Conservation (phyloP, 192 early-diverging fungal species). For the Podila horticola region DNA sequence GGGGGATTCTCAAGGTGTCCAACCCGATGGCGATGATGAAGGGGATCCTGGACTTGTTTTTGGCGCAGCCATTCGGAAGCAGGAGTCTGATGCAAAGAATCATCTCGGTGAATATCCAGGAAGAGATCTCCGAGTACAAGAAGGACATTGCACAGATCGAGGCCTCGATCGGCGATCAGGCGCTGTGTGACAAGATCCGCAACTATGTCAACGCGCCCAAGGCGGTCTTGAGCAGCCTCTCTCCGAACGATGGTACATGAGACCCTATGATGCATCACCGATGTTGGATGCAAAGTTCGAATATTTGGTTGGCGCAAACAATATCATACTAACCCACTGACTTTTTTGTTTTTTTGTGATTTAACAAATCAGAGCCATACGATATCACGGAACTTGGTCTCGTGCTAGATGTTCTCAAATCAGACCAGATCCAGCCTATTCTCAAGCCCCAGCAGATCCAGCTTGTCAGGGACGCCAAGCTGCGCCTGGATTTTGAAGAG, state of each 20-base stretch:
- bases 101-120: slow-evolving; percentile 54
- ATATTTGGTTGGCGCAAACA: no score
- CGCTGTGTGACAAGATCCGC: slow-evolving; percentile 57
- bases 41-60: slow-evolving; percentile 59
- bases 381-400: slow-evolving; percentile 15
- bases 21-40: slow-evolving; percentile 63
- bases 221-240: slow-evolving; percentile 14
- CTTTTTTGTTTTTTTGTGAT: neutral
- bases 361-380: slow-evolving; percentile 12
- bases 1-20: slow-evolving; percentile 55
- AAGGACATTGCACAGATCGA: slow-evolving; percentile 51
- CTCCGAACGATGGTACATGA: slow-evolving; percentile 8
- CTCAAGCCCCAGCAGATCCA: slow-evolving; percentile 16
- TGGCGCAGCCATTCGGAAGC: slow-evolving; percentile 63
- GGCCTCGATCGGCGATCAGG: slow-evolving; percentile 23
- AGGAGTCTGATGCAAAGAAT: slow-evolving; percentile 61
- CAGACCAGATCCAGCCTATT: slow-evolving; percentile 14
- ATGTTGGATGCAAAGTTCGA: neutral
- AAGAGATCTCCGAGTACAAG: slow-evolving; percentile 54
- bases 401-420: slow-evolving; percentile 18
- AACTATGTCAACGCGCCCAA: slow-evolving; percentile 47
- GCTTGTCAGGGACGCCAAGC: slow-evolving; percentile 10
- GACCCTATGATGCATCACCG: neutral
- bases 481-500: neutral
- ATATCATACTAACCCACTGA: neutral